Evolutionary conservation across 225 moss, liverwort and hornwort genomes (phyloP).

Genomic region (Marchantia paleacea): DNA sequence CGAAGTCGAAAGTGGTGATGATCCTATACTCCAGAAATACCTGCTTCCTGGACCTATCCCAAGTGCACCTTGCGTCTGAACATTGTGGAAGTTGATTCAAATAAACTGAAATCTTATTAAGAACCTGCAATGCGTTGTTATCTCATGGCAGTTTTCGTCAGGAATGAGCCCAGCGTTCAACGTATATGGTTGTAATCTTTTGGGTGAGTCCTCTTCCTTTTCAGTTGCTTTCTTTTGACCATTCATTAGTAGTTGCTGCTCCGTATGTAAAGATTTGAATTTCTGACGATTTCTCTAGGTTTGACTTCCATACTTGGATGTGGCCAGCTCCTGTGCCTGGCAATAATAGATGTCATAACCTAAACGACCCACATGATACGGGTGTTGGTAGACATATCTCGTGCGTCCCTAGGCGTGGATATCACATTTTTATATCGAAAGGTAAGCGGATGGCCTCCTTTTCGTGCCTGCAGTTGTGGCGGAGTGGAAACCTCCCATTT

Average conservation of each 20-base stretch:
- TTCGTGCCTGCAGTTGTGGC: constrained; percentile 62
- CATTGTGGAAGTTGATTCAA: background rate
- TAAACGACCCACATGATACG: background rate
- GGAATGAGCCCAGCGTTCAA: constrained; percentile 93
- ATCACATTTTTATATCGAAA: background rate
- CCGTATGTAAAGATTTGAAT: too few relatives aligned
- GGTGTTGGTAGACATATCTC: background rate
- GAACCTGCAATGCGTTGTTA: background rate
- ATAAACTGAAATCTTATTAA: background rate
- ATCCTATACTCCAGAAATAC: too few relatives aligned
- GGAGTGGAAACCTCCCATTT: constrained; percentile 93
- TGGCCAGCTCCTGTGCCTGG: background rate
- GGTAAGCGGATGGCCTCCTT: background rate
- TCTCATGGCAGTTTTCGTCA: constrained; percentile 67
- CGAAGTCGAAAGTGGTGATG: too few relatives aligned
- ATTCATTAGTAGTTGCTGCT: too few relatives aligned
- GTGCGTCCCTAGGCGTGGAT: background rate
- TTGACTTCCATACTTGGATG: background rate
- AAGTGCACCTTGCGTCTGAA: too few relatives aligned
- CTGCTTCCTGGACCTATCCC: too few relatives aligned
- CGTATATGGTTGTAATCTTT: constrained; percentile 66
- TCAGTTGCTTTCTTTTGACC: too few relatives aligned
- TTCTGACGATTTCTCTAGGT: background rate
- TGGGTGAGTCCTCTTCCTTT: constrained; percentile 48
- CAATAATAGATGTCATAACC: background rate